Evolutionary conservation across 2,329 filamentous ascomycete genomes (phyloP).

Genomic region (Talaromyces sp.): DNA sequence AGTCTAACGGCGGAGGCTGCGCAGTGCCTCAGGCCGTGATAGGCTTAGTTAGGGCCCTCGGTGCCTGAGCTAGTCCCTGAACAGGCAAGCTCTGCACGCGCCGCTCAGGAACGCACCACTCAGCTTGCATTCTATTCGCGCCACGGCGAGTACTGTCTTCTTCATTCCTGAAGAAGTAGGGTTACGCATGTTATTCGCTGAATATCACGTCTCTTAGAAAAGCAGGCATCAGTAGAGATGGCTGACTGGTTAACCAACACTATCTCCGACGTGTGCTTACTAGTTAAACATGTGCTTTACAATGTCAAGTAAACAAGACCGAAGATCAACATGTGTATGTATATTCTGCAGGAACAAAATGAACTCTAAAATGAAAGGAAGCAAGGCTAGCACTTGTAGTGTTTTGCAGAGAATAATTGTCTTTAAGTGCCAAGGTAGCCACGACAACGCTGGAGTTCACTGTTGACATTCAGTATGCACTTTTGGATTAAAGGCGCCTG

Average conservation of each 20-base stretch:
- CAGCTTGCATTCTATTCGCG: background rate
- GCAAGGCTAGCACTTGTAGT: background rate
- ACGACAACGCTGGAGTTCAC: background rate
- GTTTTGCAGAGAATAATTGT: background rate
- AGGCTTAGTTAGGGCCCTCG: background rate
- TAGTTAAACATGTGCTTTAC: too few relatives aligned
- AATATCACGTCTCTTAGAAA: too few relatives aligned
- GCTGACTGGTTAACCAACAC: too few relatives aligned
- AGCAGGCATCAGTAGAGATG: too few relatives aligned
- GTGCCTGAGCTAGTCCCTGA: conserved; percentile 1
- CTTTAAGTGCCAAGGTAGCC: background rate
- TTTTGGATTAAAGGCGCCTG: background rate
- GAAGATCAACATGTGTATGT: background rate
- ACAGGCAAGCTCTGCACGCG: background rate
- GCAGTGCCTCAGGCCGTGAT: background rate
- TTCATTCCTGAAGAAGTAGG: background rate
- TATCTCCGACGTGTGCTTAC: too few relatives aligned
- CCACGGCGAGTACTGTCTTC: background rate
- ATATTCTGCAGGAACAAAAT: background rate
- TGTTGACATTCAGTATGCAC: too few relatives aligned
- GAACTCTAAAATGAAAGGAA: background rate
- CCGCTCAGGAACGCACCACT: conserved; percentile 9
- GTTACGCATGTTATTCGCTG: too few relatives aligned
- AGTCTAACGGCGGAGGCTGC: background rate
- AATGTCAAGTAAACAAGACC: background rate